phyloP scores from a whole-genome alignment of 2,329 filamentous ascomycete species.

The Fusarium sp. region DNA sequence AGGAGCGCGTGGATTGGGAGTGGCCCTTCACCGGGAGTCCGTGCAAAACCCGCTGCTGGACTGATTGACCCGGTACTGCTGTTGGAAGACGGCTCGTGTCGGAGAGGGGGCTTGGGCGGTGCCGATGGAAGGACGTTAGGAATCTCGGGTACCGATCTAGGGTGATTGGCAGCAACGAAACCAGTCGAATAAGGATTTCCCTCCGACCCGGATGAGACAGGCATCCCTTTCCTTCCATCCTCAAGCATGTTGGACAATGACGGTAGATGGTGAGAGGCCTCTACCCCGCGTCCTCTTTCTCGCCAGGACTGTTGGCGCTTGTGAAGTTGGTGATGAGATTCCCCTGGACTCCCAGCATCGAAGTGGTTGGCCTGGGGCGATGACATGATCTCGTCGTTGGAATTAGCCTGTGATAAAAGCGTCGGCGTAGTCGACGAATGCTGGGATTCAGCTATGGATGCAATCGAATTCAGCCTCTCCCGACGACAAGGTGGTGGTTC shows the following conservation, averaged over 20 bases:
- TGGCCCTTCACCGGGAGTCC: slow-evolving; percentile 63
- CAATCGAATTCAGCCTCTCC: slow-evolving; percentile 62
- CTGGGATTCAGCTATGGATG: slow-evolving; percentile 61
- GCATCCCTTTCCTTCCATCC: slow-evolving; percentile 44
- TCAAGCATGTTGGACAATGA: slow-evolving; percentile 63
- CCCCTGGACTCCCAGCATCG: slow-evolving; percentile 50
- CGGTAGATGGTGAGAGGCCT: slow-evolving; percentile 55
- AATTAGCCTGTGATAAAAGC: slow-evolving; percentile 52
- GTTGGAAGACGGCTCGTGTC: slow-evolving; percentile 60
- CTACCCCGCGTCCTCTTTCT: slow-evolving; percentile 37
- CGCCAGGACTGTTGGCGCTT: slow-evolving; percentile 48
- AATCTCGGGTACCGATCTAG: slow-evolving; percentile 46
- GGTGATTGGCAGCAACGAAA: slow-evolving; percentile 49
- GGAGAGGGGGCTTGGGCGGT: slow-evolving; percentile 54
- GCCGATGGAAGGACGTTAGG: slow-evolving; percentile 47
- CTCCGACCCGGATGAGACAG: slow-evolving; percentile 37
- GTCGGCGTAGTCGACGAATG: slow-evolving; percentile 56
- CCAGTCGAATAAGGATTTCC: slow-evolving; percentile 45
- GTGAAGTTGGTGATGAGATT: slow-evolving; percentile 46
- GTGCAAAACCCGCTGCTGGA: slow-evolving; percentile 52
- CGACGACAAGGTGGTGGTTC: slow-evolving; percentile 62
- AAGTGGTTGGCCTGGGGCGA: slow-evolving; percentile 58
- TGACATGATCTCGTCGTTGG: slow-evolving; percentile 57
- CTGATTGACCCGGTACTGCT: slow-evolving; percentile 58
- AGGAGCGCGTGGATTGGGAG: slow-evolving; percentile 68